A percentile compares a stretch with the other conserved stretches of the same genome.
phyloP scores from a whole-genome alignment of 306 rosid genomes.

The Trifolium repens region DNA sequence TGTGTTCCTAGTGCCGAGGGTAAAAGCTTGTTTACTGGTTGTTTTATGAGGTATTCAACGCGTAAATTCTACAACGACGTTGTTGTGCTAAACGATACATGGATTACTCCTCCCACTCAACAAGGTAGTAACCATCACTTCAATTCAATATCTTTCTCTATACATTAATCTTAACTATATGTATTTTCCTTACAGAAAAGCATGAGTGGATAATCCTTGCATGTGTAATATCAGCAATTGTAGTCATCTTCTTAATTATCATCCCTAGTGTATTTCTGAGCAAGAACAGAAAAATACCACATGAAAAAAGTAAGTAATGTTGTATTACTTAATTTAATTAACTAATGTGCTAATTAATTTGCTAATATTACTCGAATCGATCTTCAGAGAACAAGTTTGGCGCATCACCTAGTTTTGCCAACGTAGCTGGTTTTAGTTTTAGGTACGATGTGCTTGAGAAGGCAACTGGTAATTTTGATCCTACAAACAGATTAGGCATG shows the following conservation, averaged over 20 bases:
- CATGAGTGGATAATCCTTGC: conserved; percentile 38
- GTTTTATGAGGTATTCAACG: conserved; percentile 59
- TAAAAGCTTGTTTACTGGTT: conserved; percentile 55
- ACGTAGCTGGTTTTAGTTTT: conserved; percentile 47
- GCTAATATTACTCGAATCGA: not conserved
- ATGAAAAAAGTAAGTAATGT: conserved; percentile 43
- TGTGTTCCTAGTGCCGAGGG: conserved; percentile 57
- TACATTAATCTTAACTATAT: no score
- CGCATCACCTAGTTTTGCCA: conserved; percentile 9
- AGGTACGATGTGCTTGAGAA: conserved; percentile 59
- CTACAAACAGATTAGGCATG: conserved; percentile 56
- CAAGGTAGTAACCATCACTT: conserved; percentile 1
- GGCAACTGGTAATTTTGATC: conserved; percentile 54
- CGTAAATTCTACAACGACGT: conserved; percentile 46
- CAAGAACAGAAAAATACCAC: conserved; percentile 30
- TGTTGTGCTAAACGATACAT: not conserved
- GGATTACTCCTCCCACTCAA: not conserved
- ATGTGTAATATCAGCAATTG: conserved; percentile 34
- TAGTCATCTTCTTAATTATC: conserved; percentile 34
- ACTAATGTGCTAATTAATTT: conserved; percentile 2
- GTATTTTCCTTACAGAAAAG: conserved; percentile 35
- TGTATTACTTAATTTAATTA: conserved; percentile 30
- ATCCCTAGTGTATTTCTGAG: conserved; percentile 40
- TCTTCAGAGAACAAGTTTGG: conserved; percentile 35
- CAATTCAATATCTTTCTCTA: not conserved